Percentiles rank a stretch among this genome's conserved stretches.
phyloP scores from a whole-genome alignment of 2,329 filamentous ascomycete genomes.

The Fusarium chuoi region DNA sequence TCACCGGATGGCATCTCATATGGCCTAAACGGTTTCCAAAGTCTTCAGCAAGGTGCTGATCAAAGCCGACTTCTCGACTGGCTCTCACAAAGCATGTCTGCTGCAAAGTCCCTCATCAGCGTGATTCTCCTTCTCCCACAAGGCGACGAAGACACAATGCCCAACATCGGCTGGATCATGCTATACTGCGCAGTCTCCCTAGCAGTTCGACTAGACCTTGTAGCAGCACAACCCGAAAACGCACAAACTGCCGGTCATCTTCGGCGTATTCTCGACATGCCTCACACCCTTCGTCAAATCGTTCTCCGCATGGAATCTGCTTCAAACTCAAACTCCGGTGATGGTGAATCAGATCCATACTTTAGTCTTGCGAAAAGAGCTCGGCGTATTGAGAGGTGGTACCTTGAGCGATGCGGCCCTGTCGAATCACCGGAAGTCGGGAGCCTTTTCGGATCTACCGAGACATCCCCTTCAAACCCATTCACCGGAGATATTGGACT shows the following conservation, averaged over 20 bases:
- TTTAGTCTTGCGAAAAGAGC: constrained; percentile 37
- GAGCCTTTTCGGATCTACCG: constrained; percentile 28
- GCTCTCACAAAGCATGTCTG: constrained; percentile 46
- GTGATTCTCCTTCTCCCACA: constrained; percentile 43
- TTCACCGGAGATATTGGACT: constrained; percentile 16
- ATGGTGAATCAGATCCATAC: constrained; percentile 40
- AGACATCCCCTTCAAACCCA: constrained; percentile 19
- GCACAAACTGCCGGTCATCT: constrained; percentile 42
- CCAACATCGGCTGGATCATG: constrained; percentile 48
- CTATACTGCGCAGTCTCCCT: constrained; percentile 47
- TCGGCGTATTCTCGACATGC: constrained; percentile 45
- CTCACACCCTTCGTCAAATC: constrained; percentile 45
- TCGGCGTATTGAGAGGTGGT: constrained; percentile 37
- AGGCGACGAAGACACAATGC: constrained; percentile 43
- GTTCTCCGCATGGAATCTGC: constrained; percentile 44
- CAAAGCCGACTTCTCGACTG: constrained; percentile 40
- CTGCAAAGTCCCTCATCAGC: constrained; percentile 45
- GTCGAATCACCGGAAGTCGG: constrained; percentile 26
- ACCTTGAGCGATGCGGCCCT: constrained; percentile 28
- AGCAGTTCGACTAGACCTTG: constrained; percentile 45
- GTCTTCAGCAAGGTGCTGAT: constrained; percentile 21
- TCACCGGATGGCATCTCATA: constrained; percentile 42
- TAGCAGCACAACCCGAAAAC: constrained; percentile 42
- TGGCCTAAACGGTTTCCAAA: constrained; percentile 41
- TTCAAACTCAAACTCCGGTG: constrained; percentile 1